Percentiles rank a stretch among this genome's conserved stretches.
These are phyloP conservation scores for Aspergillus haitiensis DNA, from an alignment of 495 filamentous ascomycete genomes.

Conservation along the genomic window DNA sequence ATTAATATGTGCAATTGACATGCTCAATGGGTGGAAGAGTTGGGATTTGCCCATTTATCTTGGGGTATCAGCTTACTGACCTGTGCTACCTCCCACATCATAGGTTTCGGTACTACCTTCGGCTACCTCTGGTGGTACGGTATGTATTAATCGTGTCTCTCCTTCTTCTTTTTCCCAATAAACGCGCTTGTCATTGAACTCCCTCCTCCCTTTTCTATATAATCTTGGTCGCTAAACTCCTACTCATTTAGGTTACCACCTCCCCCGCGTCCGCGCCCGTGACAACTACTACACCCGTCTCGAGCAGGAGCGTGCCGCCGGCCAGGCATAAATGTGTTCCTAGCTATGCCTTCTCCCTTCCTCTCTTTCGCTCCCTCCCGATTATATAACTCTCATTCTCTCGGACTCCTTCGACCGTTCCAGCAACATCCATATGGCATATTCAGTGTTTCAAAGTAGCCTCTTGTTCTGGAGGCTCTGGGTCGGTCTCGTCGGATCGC, in stretches of 20 bases:
- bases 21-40: too few relatives aligned
- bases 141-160: conserved; percentile 45
- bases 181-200: neutral
- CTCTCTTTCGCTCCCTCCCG: neutral
- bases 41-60: too few relatives aligned
- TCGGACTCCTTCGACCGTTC: too few relatives aligned
- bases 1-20: neutral
- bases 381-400: too few relatives aligned
- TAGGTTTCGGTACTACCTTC: conserved; percentile 67
- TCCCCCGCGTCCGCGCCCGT: conserved; percentile 71
- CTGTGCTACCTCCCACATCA: neutral
- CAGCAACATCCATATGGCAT: neutral
- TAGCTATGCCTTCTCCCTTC: conserved; percentile 15
- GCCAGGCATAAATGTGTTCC: conserved; percentile 32
- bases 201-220: neutral
- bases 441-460: conserved; percentile 1
- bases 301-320: conserved; percentile 63
- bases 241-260: conserved; percentile 65
- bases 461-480: neutral
- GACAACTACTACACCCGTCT: conserved; percentile 75
- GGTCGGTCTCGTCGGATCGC: neutral
- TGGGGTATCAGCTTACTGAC: conserved; percentile 3
- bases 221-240: conserved; percentile 3
- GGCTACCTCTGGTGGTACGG: conserved; percentile 83
- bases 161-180: conserved; percentile 1